Percentiles rank a stretch among this genome's conserved stretches.
These are phyloP conservation scores for Zygnema cylindricum DNA, from an alignment of 139 green algal genomes.

Conservation along the genomic window DNA sequence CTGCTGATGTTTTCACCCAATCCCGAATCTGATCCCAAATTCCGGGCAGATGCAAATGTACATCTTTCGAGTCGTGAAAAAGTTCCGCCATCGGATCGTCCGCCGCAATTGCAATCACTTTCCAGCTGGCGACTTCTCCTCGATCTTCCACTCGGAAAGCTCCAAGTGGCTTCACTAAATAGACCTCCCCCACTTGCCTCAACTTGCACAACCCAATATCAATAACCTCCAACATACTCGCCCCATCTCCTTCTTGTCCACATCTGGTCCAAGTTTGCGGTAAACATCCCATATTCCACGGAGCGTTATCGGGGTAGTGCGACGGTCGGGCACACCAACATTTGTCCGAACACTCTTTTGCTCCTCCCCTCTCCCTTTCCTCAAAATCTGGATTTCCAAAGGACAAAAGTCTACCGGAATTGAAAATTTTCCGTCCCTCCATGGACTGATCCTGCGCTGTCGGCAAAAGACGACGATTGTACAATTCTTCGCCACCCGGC, in stretches of 20 bases:
- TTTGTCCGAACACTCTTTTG: not conserved
- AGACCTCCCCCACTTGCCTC: conserved; percentile 26
- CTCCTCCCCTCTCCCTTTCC: not conserved
- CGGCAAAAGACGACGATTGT: not conserved
- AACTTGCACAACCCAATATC: conserved; percentile 27
- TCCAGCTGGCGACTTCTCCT: conserved; percentile 9
- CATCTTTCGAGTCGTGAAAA: conserved; percentile 24
- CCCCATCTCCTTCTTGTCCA: not conserved
- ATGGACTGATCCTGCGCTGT: not conserved
- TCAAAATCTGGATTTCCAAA: not conserved
- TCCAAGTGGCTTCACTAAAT: conserved; percentile 44
- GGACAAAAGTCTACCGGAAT: not conserved
- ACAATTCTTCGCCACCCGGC: not conserved
- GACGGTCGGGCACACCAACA: not conserved
- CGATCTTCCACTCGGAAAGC: conserved; percentile 16
- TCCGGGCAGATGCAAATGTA: conserved; percentile 27
- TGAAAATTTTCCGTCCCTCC: not conserved
- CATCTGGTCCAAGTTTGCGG: conserved; percentile 29
- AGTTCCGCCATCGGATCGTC: conserved; percentile 28
- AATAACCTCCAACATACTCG: conserved; percentile 26
- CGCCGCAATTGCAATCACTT: conserved; percentile 34
- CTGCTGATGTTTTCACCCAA: conserved; percentile 15
- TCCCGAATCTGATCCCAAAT: conserved; percentile 43
- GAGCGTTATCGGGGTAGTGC: conserved; percentile 30
- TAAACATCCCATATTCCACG: conserved; percentile 34